These are phyloP conservation scores for Pleurotus sapidus DNA, from an alignment of 768 basidiomycete species.

Conservation along the genomic window DNA sequence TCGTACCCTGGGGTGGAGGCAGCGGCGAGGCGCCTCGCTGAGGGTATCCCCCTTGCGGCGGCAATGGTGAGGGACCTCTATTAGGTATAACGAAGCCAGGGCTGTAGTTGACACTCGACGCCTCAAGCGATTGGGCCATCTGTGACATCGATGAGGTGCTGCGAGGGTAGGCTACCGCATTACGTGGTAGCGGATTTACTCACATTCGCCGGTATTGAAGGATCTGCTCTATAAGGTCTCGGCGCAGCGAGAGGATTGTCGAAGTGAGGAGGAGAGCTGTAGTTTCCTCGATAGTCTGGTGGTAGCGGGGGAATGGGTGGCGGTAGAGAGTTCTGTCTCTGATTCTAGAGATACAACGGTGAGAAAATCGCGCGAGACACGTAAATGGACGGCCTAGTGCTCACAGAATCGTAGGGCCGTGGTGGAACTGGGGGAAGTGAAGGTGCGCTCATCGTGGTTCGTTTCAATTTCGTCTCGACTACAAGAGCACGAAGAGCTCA, in stretches of 20 bases:
- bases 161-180: conserved; percentile 4
- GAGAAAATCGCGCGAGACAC: not conserved
- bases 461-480: not conserved
- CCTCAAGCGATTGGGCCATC: conserved; percentile 57
- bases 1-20: conserved; percentile 18
- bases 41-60: conserved; percentile 8
- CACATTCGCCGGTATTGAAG: conserved; percentile 61
- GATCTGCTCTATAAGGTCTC: conserved; percentile 60
- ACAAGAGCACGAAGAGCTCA: not conserved
- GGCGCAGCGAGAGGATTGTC: conserved; percentile 62
- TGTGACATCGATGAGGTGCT: not conserved
- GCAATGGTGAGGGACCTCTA: conserved; percentile 9
- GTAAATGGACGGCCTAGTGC: not conserved
- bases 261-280: conserved; percentile 44
- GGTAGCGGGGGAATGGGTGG: conserved; percentile 54
- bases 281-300: conserved; percentile 26
- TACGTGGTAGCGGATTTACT: conserved; percentile 21
- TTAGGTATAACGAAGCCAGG: conserved; percentile 24
- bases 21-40: conserved; percentile 20
- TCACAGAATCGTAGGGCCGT: conserved; percentile 17
- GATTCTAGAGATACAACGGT: conserved; percentile 8
- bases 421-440: conserved; percentile 28
- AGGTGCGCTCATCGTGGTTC: conserved; percentile 12
- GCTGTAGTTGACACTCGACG: conserved; percentile 48
- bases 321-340: conserved; percentile 18